Evolutionary conservation across 768 basidiomycete species (phyloP).

Genomic region (Botryobasidium botryosum): DNA sequence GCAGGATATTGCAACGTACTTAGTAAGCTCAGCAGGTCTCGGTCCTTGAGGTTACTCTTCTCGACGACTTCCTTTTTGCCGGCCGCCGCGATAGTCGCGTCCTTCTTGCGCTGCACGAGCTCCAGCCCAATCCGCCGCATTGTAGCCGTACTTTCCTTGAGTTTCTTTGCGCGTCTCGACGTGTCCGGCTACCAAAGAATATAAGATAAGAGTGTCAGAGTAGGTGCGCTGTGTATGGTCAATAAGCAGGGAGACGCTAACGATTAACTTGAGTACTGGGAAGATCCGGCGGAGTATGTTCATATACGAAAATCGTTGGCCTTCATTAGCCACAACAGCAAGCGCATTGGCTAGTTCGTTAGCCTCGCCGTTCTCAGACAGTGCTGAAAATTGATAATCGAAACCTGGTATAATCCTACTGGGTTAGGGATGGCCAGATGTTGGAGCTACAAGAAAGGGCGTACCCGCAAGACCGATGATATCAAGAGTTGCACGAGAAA

Average conservation of each 20-base stretch:
- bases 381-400: slow-evolving; percentile 61
- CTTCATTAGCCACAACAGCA: too few species aligned
- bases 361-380: slow-evolving; percentile 62
- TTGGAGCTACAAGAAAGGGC: slow-evolving; percentile 2
- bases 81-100: neutral
- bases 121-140: too few species aligned
- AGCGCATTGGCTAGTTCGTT: slow-evolving; percentile 61
- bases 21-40: slow-evolving; percentile 66
- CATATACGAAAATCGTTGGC: too few species aligned
- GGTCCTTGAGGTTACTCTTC: slow-evolving; percentile 27
- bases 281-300: slow-evolving; percentile 83
- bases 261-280: too few species aligned
- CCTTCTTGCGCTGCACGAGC: neutral
- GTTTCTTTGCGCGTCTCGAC: too few species aligned
- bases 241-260: too few species aligned
- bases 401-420: slow-evolving; percentile 52
- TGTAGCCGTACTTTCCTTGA: too few species aligned
- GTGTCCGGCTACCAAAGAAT: slow-evolving; percentile 11
- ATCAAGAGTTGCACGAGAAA: slow-evolving; percentile 54
- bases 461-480: slow-evolving; percentile 55
- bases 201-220: slow-evolving; percentile 39
- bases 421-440: neutral
- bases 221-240: slow-evolving; percentile 43
- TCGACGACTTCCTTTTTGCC: slow-evolving; percentile 42
- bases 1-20: slow-evolving; percentile 20